phyloP scores from a whole-genome alignment of 352 stramenopile species.

The Aphanomyces astaci region DNA sequence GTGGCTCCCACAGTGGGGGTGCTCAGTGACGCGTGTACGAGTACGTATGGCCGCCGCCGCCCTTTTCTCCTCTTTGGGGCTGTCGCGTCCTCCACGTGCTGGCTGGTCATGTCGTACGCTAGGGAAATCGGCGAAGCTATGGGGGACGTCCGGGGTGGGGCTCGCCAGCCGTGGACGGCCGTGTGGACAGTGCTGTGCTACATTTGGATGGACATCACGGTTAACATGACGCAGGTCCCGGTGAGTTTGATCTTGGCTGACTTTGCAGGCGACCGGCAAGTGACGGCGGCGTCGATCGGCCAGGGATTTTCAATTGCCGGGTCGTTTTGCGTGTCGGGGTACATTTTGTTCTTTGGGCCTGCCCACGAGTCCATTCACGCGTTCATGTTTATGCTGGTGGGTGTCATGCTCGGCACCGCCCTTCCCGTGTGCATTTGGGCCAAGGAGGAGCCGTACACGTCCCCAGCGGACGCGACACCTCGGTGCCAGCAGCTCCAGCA shows the following conservation, averaged over 20 bases:
- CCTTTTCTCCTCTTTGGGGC: conserved; percentile 35
- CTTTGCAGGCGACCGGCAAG: conserved; percentile 49
- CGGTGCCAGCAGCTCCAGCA: conserved; percentile 22
- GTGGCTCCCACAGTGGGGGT: conserved; percentile 43
- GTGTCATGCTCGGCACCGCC: conserved; percentile 35
- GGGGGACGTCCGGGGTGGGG: conserved; percentile 34
- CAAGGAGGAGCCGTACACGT: conserved; percentile 29
- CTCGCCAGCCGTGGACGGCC: conserved; percentile 39
- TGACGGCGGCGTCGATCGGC: conserved; percentile 36
- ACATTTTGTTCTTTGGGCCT: conserved; percentile 45
- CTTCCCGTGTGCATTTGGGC: conserved; percentile 30
- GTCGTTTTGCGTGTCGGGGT: conserved; percentile 40
- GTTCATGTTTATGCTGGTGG: conserved; percentile 46
- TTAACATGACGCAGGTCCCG: conserved; percentile 47
- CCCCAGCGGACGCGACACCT: background rate
- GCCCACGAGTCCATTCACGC: conserved; percentile 44
- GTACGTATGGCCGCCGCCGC: conserved; percentile 32
- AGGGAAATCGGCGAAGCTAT: conserved; percentile 38
- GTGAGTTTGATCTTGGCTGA: conserved; percentile 45
- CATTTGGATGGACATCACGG: conserved; percentile 55
- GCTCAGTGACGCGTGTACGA: conserved; percentile 32
- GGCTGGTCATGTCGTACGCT: conserved; percentile 45
- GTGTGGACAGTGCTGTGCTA: conserved; percentile 56
- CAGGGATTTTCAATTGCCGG: conserved; percentile 47
- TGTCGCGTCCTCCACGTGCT: conserved; percentile 36